Evolutionary conservation across 495 filamentous ascomycete species (phyloP), one percentile per base, ranked within the genome.

Genomic region (Cercophora samala): DNA sequence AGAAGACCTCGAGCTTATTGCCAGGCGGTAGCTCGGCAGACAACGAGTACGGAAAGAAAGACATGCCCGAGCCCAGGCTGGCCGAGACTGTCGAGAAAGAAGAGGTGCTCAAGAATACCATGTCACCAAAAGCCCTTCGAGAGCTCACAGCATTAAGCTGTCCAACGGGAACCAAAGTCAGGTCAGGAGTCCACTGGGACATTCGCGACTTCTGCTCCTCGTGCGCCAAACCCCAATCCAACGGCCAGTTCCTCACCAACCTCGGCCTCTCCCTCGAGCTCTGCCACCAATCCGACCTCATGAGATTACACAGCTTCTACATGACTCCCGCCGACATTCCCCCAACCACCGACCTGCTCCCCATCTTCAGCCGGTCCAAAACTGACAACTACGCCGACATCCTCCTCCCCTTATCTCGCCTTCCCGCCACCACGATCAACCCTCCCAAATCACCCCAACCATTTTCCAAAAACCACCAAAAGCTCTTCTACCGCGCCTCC

Each of bases 201-300:
- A 74, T 79, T 8, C 83, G 78, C 54, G 77, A 84, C 58, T 77
- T 91, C 17, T 94, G 91, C 73, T 74, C 83, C 1, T 76, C 79
- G 22, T 94, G 91, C 71, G 72, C 82, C 3, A 74, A 71, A 0
- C 89, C 90, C 1, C 91, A 96, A 65, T 90, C 90, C 0, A 70
- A 86, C n/a, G 86, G 85, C 6, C 84, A 86, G 19, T 93, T 89
- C 69, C 80, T 91, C 0, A 75, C 80, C 24, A 80, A 91, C 70
- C 93, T 89, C 86, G 78, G 84, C 18, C 73, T 86, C 13, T 84
- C 89, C 4, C 83, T 85, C 9, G 84, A 90, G 29, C 82, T 90
- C 58, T 96, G 91, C 73, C 90, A 93, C 68, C 91, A 96, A 70
- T 88, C 91, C 1, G 91, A 96, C 69, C 81, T 96, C 54, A 85